Evolutionary conservation across 495 filamentous ascomycete species (phyloP).

Genomic region (Hypomontagnella monticulosa): DNA sequence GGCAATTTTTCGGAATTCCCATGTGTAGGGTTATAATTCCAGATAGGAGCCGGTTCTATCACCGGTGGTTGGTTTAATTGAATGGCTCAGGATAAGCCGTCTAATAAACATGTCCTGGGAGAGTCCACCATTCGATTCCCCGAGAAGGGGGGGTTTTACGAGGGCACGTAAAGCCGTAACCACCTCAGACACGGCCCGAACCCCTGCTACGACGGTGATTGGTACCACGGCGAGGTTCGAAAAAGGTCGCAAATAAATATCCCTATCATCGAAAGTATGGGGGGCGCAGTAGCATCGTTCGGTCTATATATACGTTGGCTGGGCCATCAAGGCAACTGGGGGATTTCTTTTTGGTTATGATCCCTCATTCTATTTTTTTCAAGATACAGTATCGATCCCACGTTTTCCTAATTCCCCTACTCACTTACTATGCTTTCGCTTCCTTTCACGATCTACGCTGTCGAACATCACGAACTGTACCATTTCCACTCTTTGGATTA

Average conservation of each 20-base stretch:
- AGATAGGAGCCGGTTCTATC: neutral
- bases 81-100: slow-evolving; percentile 3
- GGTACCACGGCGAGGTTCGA: neutral
- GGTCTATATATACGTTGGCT: neutral
- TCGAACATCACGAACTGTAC: too few species aligned
- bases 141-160: neutral
- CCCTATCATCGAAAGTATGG: slow-evolving; percentile 7
- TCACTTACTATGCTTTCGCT: too few species aligned
- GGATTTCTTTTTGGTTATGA: neutral
- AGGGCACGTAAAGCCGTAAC: neutral
- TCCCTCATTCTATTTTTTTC: neutral
- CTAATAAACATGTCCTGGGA: neutral
- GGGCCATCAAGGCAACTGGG: neutral
- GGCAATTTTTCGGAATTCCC: too few species aligned
- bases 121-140: neutral
- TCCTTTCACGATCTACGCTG: too few species aligned
- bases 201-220: slow-evolving; percentile 1
- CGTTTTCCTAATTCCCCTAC: slow-evolving; percentile 10
- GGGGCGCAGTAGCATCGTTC: slow-evolving; percentile 4
- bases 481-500: too few species aligned
- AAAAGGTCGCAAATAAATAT: slow-evolving; percentile 4
- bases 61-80: neutral
- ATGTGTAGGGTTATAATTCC: neutral
- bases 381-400: neutral
- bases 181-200: slow-evolving; percentile 1